phyloP scores from a whole-genome alignment of 2,329 filamentous ascomycete species.

The Cordyceps cateniannulata region DNA sequence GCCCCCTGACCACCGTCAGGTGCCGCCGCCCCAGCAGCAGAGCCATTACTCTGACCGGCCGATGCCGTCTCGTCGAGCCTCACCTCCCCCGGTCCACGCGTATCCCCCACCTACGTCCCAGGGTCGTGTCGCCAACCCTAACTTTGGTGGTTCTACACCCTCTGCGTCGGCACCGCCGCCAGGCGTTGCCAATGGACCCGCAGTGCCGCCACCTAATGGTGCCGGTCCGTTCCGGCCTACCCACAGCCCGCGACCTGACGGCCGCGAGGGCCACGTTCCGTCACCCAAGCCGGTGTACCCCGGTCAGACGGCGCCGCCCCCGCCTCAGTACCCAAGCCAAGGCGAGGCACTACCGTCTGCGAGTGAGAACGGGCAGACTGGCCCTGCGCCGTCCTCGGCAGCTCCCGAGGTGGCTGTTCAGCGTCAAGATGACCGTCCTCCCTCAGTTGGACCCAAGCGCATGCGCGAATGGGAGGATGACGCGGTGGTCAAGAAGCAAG shows the following conservation, averaged over 20 bases:
- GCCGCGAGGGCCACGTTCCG: conserved; percentile 66
- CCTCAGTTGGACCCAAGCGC: conserved; percentile 76
- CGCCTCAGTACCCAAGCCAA: conserved; percentile 59
- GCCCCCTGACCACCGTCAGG: conserved; percentile 39
- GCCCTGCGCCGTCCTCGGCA: conserved; percentile 47
- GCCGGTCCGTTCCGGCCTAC: conserved; percentile 66
- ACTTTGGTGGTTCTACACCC: conserved; percentile 50
- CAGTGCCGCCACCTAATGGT: conserved; percentile 37
- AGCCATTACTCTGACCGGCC: conserved; percentile 9
- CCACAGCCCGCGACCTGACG: conserved; percentile 76
- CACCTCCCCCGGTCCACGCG: conserved; percentile 37
- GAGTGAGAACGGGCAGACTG: conserved; percentile 41
- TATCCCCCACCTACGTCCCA: conserved; percentile 44
- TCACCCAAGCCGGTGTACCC: conserved; percentile 86
- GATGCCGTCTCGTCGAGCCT: conserved; percentile 17
- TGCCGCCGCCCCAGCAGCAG: conserved; percentile 5
- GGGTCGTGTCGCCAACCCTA: conserved; percentile 54
- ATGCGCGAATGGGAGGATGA: conserved; percentile 92
- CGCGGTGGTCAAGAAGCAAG: conserved; percentile 70
- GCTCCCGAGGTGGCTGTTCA: conserved; percentile 58
- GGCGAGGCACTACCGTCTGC: conserved; percentile 57
- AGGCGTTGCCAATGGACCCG: conserved; percentile 24
- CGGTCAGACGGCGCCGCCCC: conserved; percentile 56
- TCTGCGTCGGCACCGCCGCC: conserved; percentile 31
- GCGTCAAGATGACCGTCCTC: conserved; percentile 62